phyloP scores from a whole-genome alignment of 202 grass and related monocot species.

The Zizania palustris region DNA sequence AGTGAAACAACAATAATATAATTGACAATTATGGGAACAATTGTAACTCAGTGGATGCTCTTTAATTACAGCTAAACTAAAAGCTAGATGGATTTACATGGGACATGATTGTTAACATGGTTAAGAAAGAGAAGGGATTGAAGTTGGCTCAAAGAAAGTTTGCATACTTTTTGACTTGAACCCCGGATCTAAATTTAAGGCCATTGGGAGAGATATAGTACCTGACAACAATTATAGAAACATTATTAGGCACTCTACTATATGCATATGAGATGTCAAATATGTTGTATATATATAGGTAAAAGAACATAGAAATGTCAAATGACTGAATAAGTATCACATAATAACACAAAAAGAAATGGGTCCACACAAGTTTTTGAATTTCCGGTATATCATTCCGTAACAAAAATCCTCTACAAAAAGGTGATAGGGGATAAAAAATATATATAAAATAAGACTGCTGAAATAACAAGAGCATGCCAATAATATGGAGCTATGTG shows the following conservation, averaged over 20 bases:
- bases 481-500: neutral
- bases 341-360: too few species aligned
- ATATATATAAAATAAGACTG: neutral
- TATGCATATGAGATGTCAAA: neutral
- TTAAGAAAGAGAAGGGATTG: conserved; percentile 27
- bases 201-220: conserved; percentile 61
- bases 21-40: neutral
- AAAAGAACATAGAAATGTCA: neutral
- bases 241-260: neutral
- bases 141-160: too few species aligned
- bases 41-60: neutral
- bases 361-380: too few species aligned
- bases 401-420: too few species aligned
- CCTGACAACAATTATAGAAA: conserved; percentile 25
- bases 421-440: too few species aligned
- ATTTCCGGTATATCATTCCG: too few species aligned
- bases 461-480: conserved; percentile 17
- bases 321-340: neutral
- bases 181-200: conserved; percentile 52
- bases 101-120: neutral
- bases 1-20: neutral
- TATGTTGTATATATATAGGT: conserved; percentile 1
- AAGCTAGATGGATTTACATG: conserved; percentile 22
- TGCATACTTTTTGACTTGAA: conserved; percentile 56
- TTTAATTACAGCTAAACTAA: neutral